Percentiles rank a stretch among this genome's conserved stretches.
These are phyloP conservation scores for Peronospora farinosa DNA, from an alignment of 352 stramenopile genomes.

Conservation along the genomic window DNA sequence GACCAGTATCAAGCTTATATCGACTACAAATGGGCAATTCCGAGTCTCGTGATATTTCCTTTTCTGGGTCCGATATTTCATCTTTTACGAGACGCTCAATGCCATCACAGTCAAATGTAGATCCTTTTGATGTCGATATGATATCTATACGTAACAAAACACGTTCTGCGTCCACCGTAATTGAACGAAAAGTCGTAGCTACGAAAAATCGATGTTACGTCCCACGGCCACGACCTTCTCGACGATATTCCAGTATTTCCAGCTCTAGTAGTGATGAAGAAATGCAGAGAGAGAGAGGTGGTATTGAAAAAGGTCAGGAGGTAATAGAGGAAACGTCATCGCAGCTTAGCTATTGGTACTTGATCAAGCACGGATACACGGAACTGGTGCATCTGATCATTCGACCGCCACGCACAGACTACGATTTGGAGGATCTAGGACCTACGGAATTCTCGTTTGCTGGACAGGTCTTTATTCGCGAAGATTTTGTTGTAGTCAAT, in stretches of 20 bases:
- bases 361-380: constrained; percentile 89
- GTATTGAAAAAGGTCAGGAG: constrained; percentile 68
- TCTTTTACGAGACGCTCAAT: constrained; percentile 11
- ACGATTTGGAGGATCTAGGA: constrained; percentile 88
- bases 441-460: constrained; percentile 88
- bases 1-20: constrained; percentile 7
- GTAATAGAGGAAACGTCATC: constrained; percentile 66
- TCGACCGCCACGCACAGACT: constrained; percentile 89
- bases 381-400: constrained; percentile 97
- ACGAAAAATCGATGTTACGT: constrained; percentile 13
- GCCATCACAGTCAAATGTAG: constrained; percentile 15
- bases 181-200: constrained; percentile 10
- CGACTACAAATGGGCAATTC: constrained; percentile 44
- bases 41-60: constrained; percentile 39
- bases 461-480: constrained; percentile 76
- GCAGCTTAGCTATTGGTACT: constrained; percentile 80
- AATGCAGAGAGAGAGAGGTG: constrained; percentile 40
- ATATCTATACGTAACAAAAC: constrained; percentile 4
- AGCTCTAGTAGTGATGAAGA: constrained; percentile 20
- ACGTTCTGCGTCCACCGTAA: constrained; percentile 30
- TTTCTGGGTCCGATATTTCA: constrained; percentile 18
- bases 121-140: constrained; percentile 12
- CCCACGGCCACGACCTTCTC: constrained; percentile 12
- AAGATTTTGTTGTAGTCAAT: constrained; percentile 87
- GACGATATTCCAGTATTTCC: constrained; percentile 15